Percentiles rank a stretch among this genome's conserved stretches.
Conservation (phyloP, 2,329 filamentous ascomycete species). For the Paraphoma chrysanthemicola region DNA sequence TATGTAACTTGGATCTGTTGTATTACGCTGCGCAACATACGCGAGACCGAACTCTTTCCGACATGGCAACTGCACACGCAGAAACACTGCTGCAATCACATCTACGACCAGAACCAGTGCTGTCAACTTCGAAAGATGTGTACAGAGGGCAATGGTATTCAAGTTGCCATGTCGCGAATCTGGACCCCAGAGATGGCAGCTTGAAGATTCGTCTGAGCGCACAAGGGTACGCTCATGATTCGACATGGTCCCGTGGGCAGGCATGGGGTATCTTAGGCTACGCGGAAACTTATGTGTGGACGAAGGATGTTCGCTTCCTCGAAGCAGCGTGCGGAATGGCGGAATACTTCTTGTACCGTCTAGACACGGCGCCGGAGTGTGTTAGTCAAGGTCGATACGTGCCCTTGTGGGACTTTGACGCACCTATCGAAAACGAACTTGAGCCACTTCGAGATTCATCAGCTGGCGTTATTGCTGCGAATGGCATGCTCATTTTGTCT, state of each 20-base stretch:
- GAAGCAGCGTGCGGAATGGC: conserved; percentile 50
- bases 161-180: conserved; percentile 51
- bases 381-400: conserved; percentile 33
- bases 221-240: conserved; percentile 52
- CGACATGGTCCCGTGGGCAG: conserved; percentile 55
- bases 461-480: conserved; percentile 50
- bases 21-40: conserved; percentile 51
- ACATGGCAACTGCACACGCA: conserved; percentile 51
- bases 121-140: conserved; percentile 5
- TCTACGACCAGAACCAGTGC: conserved; percentile 44
- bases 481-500: conserved; percentile 42
- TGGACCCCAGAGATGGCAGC: conserved; percentile 45
- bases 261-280: conserved; percentile 56
- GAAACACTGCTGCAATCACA: conserved; percentile 50
- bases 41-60: conserved; percentile 37
- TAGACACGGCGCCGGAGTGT: conserved; percentile 36
- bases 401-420: conserved; percentile 59
- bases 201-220: conserved; percentile 51
- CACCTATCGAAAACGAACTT: conserved; percentile 41
- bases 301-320: conserved; percentile 48
- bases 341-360: conserved; percentile 52
- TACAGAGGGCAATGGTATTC: conserved; percentile 35
- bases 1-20: conserved; percentile 49
- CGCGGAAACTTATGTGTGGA: conserved; percentile 52
- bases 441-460: conserved; percentile 49